Base-by-base conservation (phyloP, 2,329 filamentous ascomycete genomes). In the Phialocephala sp. region DNA sequence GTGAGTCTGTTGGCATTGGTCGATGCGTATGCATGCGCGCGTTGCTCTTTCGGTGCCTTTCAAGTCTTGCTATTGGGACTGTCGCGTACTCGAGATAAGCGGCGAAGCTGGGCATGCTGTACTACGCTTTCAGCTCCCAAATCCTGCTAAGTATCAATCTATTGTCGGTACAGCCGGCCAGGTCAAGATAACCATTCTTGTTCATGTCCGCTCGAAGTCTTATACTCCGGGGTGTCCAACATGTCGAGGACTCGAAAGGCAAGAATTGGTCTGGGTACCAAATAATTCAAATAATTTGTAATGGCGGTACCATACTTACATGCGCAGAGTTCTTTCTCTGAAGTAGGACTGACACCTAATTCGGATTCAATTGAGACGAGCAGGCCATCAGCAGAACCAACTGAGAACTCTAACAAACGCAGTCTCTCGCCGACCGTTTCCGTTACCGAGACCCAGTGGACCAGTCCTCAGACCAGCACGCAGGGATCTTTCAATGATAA, bases 261-360 rank as follows among this genome's bases (percentile, higher is more conserved):
- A 54, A n/a, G 24, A 54, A 18, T 27, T 32, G 50, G 24, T 54
- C 50, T 32, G 50, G 24, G 11, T 35, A 54, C 24, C 50, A 54
- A 22, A 20, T 50, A 6, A 50, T 20, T 24, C 8, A 11, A 3
- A 54, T 54, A 54, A 54, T 54, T 32, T 32, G 14, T 54, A 54
- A 54, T 54, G 50, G 50, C 50, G n/a, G 50, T 22, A 35, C 50
- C 50, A 18, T 54, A 54, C 24, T 15, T 54, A 6, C 50, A 54
- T 9, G 12, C 8, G 50, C 50, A 35, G 50, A 35, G 50, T 35
- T 54, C 50, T 32, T 54, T 54, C 50, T 54, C 50, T 32, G 50
- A 54, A 14, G 27, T 54, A 32, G 50, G 50, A 35, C 24, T 54
- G 15, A 24, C 50, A 54, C 50, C 50, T 35, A 54, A 9, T 32